Evolutionary conservation across 1,284 basidiomycete genomes (phyloP).

Genomic region (Singerocomus inundabilis): DNA sequence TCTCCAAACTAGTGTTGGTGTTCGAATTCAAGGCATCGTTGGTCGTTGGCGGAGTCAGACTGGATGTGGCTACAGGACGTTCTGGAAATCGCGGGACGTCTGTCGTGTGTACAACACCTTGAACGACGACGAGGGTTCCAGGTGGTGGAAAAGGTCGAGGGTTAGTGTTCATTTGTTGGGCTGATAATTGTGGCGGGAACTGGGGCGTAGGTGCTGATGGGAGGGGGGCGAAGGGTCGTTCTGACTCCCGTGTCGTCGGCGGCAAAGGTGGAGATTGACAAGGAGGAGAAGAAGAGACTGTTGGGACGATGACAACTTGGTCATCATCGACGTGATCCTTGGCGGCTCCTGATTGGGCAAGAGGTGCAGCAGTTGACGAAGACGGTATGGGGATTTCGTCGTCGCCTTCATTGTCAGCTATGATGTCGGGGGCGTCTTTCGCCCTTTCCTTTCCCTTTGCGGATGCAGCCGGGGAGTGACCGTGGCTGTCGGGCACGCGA

Average conservation of each 20-base stretch:
- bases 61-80: slow-evolving; percentile 10
- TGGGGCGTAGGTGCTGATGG: slow-evolving; percentile 4
- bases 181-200: slow-evolving; percentile 9
- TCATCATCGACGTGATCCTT: slow-evolving; percentile 13
- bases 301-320: slow-evolving; percentile 24
- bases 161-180: slow-evolving; percentile 16
- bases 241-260: slow-evolving; percentile 11
- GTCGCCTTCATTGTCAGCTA: slow-evolving; percentile 8
- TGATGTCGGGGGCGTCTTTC: slow-evolving; percentile 12
- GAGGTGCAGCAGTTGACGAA: slow-evolving; percentile 19
- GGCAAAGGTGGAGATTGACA: slow-evolving; percentile 12
- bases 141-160: slow-evolving; percentile 61
- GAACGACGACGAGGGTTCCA: slow-evolving; percentile 74
- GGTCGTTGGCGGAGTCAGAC: slow-evolving; percentile 11
- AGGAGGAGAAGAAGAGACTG: slow-evolving; percentile 3
- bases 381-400: slow-evolving; percentile 12
- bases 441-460: slow-evolving; percentile 34
- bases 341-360: slow-evolving; percentile 1
- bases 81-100: slow-evolving; percentile 47
- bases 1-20: slow-evolving; percentile 6
- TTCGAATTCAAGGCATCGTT: slow-evolving; percentile 7
- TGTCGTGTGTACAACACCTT: slow-evolving; percentile 77
- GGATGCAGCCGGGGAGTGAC: slow-evolving; percentile 22
- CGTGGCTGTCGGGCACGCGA: slow-evolving; percentile 31
- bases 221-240: slow-evolving; percentile 7